These are phyloP conservation scores for Hypoxylon subgilvum DNA, from an alignment of 495 filamentous ascomycete species.

Conservation along the genomic window DNA sequence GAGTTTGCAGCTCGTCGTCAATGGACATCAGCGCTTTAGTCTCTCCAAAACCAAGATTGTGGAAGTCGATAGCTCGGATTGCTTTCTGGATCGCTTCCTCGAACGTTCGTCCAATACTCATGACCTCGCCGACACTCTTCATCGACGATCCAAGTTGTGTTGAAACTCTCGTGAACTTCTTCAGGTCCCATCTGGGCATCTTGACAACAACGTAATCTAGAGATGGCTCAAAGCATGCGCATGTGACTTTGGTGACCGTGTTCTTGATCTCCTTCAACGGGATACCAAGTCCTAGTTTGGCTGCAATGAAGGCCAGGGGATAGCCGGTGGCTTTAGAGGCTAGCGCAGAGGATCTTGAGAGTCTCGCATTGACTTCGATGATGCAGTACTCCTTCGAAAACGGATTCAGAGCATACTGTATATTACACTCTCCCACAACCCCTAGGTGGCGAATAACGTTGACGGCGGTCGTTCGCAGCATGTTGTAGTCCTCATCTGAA, in stretches of 20 bases:
- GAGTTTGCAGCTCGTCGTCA: constrained; percentile 92
- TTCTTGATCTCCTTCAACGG: constrained; percentile 96
- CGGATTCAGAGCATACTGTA: constrained; percentile 96
- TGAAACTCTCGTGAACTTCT: constrained; percentile 97
- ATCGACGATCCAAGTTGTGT: constrained; percentile 95
- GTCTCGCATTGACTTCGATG: constrained; percentile 97
- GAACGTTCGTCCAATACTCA: constrained; percentile 96
- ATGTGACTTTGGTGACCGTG: constrained; percentile 93
- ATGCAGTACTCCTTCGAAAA: constrained; percentile 98
- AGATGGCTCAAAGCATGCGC: constrained; percentile 98
- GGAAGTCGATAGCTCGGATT: constrained; percentile 90
- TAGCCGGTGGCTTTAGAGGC: constrained; percentile 98
- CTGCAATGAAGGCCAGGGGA: constrained; percentile 93
- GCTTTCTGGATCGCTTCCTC: constrained; percentile 99
- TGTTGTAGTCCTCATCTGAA: constrained; percentile 98
- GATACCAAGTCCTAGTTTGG: constrained; percentile 92
- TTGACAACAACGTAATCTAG: constrained; percentile 98
- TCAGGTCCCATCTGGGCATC: constrained; percentile 97
- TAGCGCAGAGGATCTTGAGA: constrained; percentile 91
- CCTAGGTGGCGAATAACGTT: constrained; percentile 97
- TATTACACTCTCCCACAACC: constrained; percentile 98
- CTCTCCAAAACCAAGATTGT: constrained; percentile 94
- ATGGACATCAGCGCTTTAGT: constrained; percentile 93
- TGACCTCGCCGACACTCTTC: constrained; percentile 99
- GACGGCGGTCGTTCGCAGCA: constrained; percentile 97